Conservation (phyloP, 371 early-diverging fungal species). For the Gilbertella persicaria region DNA sequence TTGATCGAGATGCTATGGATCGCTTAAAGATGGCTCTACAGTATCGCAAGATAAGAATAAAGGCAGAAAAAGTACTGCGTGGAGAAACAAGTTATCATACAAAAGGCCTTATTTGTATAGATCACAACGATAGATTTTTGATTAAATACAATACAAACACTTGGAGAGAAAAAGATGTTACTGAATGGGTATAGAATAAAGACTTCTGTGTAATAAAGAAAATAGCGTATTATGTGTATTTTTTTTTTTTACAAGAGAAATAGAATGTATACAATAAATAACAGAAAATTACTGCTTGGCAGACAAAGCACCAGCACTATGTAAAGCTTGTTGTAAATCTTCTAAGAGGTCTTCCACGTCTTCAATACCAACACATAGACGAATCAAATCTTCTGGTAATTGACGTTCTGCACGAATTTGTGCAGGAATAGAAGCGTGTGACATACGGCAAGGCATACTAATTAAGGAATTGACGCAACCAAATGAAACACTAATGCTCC, state of each 20-base stretch:
- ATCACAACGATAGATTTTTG: conserved; percentile 14
- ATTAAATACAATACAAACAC: conserved; percentile 17
- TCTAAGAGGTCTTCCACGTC: conserved; percentile 89
- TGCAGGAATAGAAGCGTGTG: conserved; percentile 95
- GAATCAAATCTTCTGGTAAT: conserved; percentile 93
- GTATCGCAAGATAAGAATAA: conserved; percentile 34
- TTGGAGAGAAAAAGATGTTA: conserved; percentile 22
- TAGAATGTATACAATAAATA: too few species aligned
- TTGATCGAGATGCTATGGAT: conserved; percentile 5
- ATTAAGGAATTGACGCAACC: conserved; percentile 97
- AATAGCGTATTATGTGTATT: too few species aligned
- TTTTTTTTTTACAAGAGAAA: too few species aligned
- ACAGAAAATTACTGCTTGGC: too few species aligned
- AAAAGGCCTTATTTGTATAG: conserved; percentile 13
- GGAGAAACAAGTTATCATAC: conserved; percentile 38
- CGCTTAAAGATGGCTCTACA: conserved; percentile 28
- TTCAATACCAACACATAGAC: conserved; percentile 97
- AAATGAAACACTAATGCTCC: conserved; percentile 94
- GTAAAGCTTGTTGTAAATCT: conserved; percentile 82
- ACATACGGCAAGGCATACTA: conserved; percentile 98
- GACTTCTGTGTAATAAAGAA: too few species aligned
- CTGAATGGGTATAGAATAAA: conserved; percentile 23
- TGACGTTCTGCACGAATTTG: conserved; percentile 82
- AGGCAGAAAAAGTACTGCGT: conserved; percentile 36
- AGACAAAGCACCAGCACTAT: conserved; percentile 67